A percentile compares a stretch with the other conserved stretches of the same genome.
These are phyloP conservation scores for Neospora caninum DNA, from an alignment of 169 alveolate genomes.

Conservation along the genomic window DNA sequence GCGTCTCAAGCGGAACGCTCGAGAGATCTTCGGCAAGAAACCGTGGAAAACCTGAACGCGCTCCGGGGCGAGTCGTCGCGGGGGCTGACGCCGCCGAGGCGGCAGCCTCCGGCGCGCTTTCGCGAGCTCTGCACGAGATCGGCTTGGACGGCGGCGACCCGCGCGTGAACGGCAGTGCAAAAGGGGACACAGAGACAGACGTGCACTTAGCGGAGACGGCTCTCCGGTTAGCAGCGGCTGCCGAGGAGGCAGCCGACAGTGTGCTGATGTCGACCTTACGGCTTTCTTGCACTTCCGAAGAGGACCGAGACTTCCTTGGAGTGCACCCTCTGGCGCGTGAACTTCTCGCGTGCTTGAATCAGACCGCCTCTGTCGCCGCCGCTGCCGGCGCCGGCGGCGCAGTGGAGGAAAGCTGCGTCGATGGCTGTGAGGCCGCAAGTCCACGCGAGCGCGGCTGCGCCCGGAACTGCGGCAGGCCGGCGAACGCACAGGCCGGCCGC, in stretches of 20 bases:
- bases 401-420: no score
- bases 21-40: background rate
- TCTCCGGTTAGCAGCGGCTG: background rate
- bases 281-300: background rate
- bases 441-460: no score
- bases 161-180: no score
- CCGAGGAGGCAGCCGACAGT: background rate
- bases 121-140: background rate
- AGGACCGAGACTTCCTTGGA: background rate
- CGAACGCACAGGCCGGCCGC: background rate
- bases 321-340: background rate
- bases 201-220: background rate
- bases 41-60: background rate
- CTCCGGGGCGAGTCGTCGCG: background rate
- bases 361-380: no score
- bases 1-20: background rate
- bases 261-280: background rate
- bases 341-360: background rate
- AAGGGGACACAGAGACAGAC: no score
- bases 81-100: conserved; percentile 14
- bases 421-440: no score
- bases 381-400: no score
- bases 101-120: background rate
- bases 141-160: no score
- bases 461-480: no score